These are phyloP conservation scores for Zygosaccharomyces siamensis DNA, from an alignment of 805 yeast genomes.

Conservation along the genomic window DNA sequence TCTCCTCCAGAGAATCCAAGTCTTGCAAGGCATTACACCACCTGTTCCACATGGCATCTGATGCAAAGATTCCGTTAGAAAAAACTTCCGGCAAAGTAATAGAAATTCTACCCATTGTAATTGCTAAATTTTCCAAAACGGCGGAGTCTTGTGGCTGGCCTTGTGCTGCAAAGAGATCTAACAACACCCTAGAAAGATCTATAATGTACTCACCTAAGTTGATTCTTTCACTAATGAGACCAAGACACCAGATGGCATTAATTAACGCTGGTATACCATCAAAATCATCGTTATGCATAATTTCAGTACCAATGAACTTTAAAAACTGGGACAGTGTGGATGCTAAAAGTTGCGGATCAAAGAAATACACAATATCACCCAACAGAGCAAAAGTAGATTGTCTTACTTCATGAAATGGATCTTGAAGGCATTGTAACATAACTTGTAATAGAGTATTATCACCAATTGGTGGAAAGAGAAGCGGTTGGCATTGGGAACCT, in stretches of 20 bases:
- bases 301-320: constrained; percentile 64
- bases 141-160: constrained; percentile 34
- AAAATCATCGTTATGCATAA: constrained; percentile 40
- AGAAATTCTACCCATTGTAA: constrained; percentile 85
- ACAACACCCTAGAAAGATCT: constrained; percentile 27
- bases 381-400: constrained; percentile 86
- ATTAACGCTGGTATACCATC: constrained; percentile 34
- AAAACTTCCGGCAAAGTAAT: constrained; percentile 53
- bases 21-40: constrained; percentile 72
- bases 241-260: constrained; percentile 91
- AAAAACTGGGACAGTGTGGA: constrained; percentile 43
- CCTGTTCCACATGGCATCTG: constrained; percentile 42
- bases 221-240: constrained; percentile 69
- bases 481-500: constrained; percentile 53
- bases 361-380: constrained; percentile 78
- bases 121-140: constrained; percentile 81
- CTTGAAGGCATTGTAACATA: constrained; percentile 65
- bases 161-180: constrained; percentile 29
- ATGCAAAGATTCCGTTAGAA: constrained; percentile 41
- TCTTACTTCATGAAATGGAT: constrained; percentile 79
- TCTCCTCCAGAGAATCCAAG: constrained; percentile 78
- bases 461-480: constrained; percentile 30
- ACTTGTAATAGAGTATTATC: constrained; percentile 51
- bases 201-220: constrained; percentile 30
- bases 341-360: constrained; percentile 36